Evolutionary conservation across 2,329 filamentous ascomycete genomes (phyloP).

Genomic region (Claviceps pusilla): DNA sequence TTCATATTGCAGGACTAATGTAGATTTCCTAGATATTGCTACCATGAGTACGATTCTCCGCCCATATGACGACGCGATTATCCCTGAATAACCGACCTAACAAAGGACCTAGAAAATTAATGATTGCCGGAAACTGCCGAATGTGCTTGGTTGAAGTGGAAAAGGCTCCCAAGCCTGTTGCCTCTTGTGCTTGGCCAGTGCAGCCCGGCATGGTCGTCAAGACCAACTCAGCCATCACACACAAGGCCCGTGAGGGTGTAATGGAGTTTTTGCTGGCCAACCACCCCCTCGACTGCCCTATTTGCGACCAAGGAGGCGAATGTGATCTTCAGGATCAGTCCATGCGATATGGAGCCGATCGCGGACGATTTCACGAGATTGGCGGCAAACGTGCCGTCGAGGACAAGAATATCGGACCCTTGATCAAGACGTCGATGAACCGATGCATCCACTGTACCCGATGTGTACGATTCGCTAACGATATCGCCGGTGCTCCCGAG

Average conservation of each 20-base stretch:
- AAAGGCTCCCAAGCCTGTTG: conserved; percentile 87
- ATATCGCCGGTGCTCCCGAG: conserved; percentile 89
- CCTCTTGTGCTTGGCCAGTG: conserved; percentile 97
- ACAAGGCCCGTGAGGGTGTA: conserved; percentile 96
- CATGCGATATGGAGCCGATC: conserved; percentile 93
- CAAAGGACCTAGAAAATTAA: conserved; percentile 57
- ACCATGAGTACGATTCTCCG: conserved; percentile 64
- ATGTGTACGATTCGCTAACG: conserved; percentile 95
- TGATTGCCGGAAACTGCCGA: conserved; percentile 98
- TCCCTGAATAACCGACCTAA: conserved; percentile 23
- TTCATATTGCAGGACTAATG: neutral
- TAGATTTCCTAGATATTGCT: conserved; percentile 63
- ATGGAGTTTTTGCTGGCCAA: conserved; percentile 98
- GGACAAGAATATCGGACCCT: conserved; percentile 96
- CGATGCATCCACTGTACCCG: conserved; percentile 98
- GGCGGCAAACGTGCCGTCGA: conserved; percentile 93
- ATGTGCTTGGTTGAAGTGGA: conserved; percentile 99
- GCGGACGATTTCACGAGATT: conserved; percentile 92
- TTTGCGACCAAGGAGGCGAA: conserved; percentile 97
- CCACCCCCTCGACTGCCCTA: conserved; percentile 88
- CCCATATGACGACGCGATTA: conserved; percentile 11
- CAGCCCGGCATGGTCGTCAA: conserved; percentile 98
- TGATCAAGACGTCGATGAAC: conserved; percentile 99
- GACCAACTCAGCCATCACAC: conserved; percentile 87
- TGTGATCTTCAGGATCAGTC: conserved; percentile 99